Conservation (phyloP, 2,329 filamentous ascomycete species). For the Xylariaceae sp. region DNA sequence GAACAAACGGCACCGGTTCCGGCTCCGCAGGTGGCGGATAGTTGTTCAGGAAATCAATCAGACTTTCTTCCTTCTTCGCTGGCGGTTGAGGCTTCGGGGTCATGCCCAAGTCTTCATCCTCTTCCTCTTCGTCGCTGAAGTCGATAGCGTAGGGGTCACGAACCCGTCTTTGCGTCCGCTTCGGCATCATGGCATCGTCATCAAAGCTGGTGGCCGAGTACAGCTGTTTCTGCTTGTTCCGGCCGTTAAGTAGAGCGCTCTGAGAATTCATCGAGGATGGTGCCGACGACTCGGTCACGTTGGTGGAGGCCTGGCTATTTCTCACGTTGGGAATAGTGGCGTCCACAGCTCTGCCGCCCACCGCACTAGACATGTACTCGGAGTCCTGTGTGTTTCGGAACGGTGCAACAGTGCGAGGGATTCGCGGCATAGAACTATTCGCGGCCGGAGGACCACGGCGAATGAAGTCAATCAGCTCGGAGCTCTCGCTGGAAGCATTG, state of each 20-base stretch:
- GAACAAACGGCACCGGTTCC: constrained; percentile 32
- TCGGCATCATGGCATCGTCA: constrained; percentile 56
- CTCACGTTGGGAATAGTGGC: constrained; percentile 54
- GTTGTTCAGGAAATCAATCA: constrained; percentile 70
- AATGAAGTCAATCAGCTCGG: constrained; percentile 94
- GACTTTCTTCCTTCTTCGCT: constrained; percentile 57
- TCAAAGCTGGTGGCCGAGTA: constrained; percentile 39
- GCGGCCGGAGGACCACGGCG: constrained; percentile 71
- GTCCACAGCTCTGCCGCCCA: constrained; percentile 55
- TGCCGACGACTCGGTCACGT: constrained; percentile 55
- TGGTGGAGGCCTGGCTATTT: constrained; percentile 54
- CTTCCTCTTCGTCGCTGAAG: constrained; percentile 64
- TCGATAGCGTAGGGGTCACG: constrained; percentile 95
- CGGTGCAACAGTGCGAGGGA: constrained; percentile 77
- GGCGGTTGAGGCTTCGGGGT: constrained; percentile 38
- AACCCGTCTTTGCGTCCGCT: constrained; percentile 71
- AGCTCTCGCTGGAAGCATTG: constrained; percentile 62
- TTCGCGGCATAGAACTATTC: constrained; percentile 60
- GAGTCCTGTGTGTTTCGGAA: constrained; percentile 85
- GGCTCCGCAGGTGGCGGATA: constrained; percentile 61
- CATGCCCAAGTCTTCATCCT: constrained; percentile 46
- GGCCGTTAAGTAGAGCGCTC: constrained; percentile 59
- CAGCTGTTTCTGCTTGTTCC: constrained; percentile 32
- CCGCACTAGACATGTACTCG: constrained; percentile 60
- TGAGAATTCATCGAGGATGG: constrained; percentile 70